A percentile compares a stretch with the other conserved stretches of the same genome.
Conservation (phyloP, 2,329 filamentous ascomycete species). For the Ophiostoma quercus region DNA sequence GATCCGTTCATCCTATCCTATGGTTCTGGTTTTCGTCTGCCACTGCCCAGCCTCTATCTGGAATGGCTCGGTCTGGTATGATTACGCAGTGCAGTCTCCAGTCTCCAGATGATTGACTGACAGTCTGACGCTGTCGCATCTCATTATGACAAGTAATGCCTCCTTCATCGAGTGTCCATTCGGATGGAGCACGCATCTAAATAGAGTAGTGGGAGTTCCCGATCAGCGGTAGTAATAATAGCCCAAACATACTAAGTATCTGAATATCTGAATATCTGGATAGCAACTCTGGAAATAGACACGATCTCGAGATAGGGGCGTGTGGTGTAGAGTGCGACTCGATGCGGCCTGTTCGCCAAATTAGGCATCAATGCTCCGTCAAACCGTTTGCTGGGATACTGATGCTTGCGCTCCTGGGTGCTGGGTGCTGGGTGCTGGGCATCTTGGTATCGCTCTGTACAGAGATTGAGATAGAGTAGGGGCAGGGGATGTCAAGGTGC, state of each 20-base stretch:
- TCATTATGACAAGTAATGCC: background rate
- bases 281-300: background rate
- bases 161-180: background rate
- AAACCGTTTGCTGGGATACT: background rate
- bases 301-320: background rate
- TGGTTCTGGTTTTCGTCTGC: background rate
- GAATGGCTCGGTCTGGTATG: background rate
- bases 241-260: background rate
- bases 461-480: background rate
- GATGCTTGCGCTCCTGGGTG: background rate
- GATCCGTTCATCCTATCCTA: background rate
- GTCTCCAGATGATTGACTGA: background rate
- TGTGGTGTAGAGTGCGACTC: background rate
- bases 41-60: background rate
- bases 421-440: background rate
- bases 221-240: background rate
- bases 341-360: background rate
- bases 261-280: background rate
- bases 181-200: background rate
- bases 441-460: background rate
- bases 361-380: conserved; percentile 5
- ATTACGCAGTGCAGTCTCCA: background rate
- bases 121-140: background rate
- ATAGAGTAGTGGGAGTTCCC: conserved; percentile 3
- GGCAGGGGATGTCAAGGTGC: background rate